Evolutionary conservation across 805 yeast species (phyloP).

Genomic region (Ogataea saltuana): DNA sequence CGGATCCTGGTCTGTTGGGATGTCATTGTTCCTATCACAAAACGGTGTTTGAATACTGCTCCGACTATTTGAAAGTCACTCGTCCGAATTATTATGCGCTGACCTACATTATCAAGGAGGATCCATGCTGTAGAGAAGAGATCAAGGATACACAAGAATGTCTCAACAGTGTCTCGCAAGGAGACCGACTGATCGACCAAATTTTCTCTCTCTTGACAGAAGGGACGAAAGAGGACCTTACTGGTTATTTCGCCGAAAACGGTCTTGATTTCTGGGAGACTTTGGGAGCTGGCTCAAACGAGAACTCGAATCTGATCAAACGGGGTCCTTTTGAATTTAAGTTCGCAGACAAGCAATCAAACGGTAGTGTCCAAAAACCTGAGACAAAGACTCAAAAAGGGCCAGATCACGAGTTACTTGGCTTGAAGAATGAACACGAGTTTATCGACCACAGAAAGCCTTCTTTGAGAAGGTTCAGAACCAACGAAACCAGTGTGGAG

Average conservation of each 20-base stretch:
- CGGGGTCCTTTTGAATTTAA: conserved; percentile 2
- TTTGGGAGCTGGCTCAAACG: background rate
- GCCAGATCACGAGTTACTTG: background rate
- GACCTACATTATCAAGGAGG: conserved; percentile 13
- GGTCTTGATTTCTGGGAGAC: conserved; percentile 4
- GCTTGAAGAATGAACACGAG: background rate
- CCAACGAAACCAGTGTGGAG: conserved; percentile 1
- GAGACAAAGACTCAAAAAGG: background rate
- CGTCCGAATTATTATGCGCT: conserved; percentile 16
- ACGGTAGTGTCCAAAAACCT: too few species aligned
- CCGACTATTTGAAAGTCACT: conserved; percentile 6
- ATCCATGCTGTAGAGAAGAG: conserved; percentile 13
- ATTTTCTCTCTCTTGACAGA: conserved; percentile 3
- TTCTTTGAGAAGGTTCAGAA: background rate
- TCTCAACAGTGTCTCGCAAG: background rate
- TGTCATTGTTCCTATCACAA: conserved; percentile 14
- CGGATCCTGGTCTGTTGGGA: background rate
- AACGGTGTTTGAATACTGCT: conserved; percentile 18
- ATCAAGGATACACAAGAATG: background rate
- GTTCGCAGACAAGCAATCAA: background rate
- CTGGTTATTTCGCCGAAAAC: conserved; percentile 3
- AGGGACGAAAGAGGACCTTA: conserved; percentile 11
- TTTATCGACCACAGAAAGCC: background rate
- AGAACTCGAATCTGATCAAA: background rate
- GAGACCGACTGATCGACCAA: conserved; percentile 7